A percentile compares a stretch with the other conserved stretches of the same genome.
These are phyloP conservation scores for Phytophthora cajani DNA, from an alignment of 352 stramenopile genomes.

Conservation along the genomic window DNA sequence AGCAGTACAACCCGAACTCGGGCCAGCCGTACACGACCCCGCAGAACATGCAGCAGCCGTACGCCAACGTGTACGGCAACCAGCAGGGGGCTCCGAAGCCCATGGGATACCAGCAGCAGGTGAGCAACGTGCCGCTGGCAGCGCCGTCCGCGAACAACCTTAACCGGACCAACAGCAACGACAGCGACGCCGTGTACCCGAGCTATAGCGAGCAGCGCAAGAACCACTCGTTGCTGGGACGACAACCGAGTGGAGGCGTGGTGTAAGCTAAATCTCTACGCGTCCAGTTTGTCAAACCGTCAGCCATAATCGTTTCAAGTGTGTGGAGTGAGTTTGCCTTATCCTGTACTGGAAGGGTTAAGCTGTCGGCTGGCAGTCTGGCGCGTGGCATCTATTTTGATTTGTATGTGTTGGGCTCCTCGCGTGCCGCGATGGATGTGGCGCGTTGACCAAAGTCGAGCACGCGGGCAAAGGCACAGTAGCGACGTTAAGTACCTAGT, in stretches of 20 bases:
- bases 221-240: slow-evolving; percentile 72
- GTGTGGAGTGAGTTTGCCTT: background rate
- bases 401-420: slow-evolving; percentile 29
- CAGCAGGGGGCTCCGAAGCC: slow-evolving; percentile 39
- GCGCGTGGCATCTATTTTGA: slow-evolving; percentile 27
- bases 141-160: slow-evolving; percentile 25
- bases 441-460: background rate
- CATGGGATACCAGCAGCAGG: slow-evolving; percentile 39
- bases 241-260: slow-evolving; percentile 69
- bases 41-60: slow-evolving; percentile 40
- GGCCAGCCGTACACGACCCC: slow-evolving; percentile 36
- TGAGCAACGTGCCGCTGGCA: slow-evolving; percentile 38
- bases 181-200: slow-evolving; percentile 65
- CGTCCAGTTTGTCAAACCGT: background rate
- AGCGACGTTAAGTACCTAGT: slow-evolving; percentile 33
- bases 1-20: slow-evolving; percentile 37
- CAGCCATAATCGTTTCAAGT: background rate
- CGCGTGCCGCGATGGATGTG: background rate
- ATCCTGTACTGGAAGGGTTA: background rate
- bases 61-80: slow-evolving; percentile 26
- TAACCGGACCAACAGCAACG: slow-evolving; percentile 40
- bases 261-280: slow-evolving; percentile 44
- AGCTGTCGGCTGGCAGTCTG: slow-evolving; percentile 1
- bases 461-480: slow-evolving; percentile 13
- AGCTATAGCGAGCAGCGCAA: slow-evolving; percentile 68